phyloP scores from a whole-genome alignment of 345 rosid genomes.

The Camelina hispida region DNA sequence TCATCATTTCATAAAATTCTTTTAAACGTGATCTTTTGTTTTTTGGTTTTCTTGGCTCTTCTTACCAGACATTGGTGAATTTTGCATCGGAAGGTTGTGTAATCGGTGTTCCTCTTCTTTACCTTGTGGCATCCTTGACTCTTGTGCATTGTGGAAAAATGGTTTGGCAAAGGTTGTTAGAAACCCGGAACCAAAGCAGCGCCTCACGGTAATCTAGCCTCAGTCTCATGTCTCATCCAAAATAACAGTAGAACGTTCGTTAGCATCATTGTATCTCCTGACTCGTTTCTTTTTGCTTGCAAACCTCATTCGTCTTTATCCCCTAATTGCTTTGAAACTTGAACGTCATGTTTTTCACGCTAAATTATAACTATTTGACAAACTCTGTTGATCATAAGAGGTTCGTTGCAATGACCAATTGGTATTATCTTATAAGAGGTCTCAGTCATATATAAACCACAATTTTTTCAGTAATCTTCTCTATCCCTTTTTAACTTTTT shows the following conservation, averaged over 20 bases:
- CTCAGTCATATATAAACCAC: neutral
- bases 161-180: constrained; percentile 77
- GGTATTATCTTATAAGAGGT: no score
- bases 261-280: constrained; percentile 12
- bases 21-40: neutral
- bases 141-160: constrained; percentile 76
- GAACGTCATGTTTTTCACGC: neutral
- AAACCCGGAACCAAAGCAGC: constrained; percentile 47
- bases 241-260: constrained; percentile 4
- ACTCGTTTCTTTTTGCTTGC: constrained; percentile 9
- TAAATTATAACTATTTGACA: neutral
- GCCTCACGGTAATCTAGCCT: constrained; percentile 22
- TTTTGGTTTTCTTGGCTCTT: neutral
- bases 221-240: constrained; percentile 27
- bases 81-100: constrained; percentile 82
- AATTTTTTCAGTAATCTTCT: neutral
- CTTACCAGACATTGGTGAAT: constrained; percentile 77
- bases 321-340: constrained; percentile 7
- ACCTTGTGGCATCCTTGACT: constrained; percentile 64
- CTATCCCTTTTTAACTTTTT: neutral
- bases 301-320: constrained; percentile 13
- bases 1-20: neutral
- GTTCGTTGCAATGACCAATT: neutral
- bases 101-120: constrained; percentile 83
- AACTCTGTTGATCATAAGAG: neutral